Conservation (phyloP, 148 eudicot species). For the Persicaria maculosa region DNA sequence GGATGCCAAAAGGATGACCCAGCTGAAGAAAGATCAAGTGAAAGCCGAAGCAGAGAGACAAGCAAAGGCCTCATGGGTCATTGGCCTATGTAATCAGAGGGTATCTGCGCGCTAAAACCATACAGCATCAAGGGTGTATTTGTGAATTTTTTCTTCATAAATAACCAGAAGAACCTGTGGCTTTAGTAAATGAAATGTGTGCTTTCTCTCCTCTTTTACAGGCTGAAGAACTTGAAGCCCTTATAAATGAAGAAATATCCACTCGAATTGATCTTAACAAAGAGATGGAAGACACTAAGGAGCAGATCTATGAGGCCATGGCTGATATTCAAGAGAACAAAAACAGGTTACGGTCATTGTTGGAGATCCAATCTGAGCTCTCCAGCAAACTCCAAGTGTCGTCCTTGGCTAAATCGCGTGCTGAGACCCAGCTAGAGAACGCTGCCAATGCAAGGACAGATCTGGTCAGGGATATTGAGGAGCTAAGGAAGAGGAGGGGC, state of each 20-base stretch:
- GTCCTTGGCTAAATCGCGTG: slow-evolving; percentile 28
- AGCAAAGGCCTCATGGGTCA: slow-evolving; percentile 65
- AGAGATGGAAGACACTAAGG: slow-evolving; percentile 40
- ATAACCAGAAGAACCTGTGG: neutral
- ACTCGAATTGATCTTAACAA: slow-evolving; percentile 30
- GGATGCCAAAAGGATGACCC: slow-evolving; percentile 22
- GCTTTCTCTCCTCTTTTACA: slow-evolving; percentile 1
- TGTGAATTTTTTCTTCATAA: neutral
- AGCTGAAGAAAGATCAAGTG: slow-evolving; percentile 29
- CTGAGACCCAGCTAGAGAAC: slow-evolving; percentile 40
- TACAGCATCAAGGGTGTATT: neutral
- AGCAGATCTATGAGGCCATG: slow-evolving; percentile 40
- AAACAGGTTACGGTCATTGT: slow-evolving; percentile 42
- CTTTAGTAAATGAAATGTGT: neutral
- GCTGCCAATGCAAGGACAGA: slow-evolving; percentile 32
- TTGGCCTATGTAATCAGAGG: slow-evolving; percentile 45
- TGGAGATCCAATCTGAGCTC: slow-evolving; percentile 56
- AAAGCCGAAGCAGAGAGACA: slow-evolving; percentile 45
- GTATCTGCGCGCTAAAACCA: slow-evolving; percentile 21
- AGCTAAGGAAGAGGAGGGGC: slow-evolving; percentile 52
- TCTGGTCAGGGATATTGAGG: slow-evolving; percentile 59
- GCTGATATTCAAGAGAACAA: slow-evolving; percentile 49
- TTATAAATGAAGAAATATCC: slow-evolving; percentile 32
- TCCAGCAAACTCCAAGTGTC: slow-evolving; percentile 48
- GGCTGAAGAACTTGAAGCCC: slow-evolving; percentile 52